A percentile compares a stretch with the other conserved stretches of the same genome.
Conservation (phyloP, 345 rosid genomes). For the Leavenworthia alabamica region DNA sequence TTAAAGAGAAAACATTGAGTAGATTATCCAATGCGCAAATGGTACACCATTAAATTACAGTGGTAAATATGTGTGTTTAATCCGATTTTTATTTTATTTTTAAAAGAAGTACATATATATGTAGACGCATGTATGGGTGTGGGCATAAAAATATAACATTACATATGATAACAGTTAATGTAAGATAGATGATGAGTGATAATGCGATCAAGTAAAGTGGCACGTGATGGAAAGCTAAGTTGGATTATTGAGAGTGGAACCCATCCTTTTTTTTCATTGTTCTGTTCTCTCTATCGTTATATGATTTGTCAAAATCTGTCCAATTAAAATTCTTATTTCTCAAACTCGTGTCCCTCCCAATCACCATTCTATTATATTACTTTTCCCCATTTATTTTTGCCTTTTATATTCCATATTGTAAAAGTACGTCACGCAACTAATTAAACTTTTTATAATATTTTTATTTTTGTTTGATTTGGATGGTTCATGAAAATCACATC, state of each 20-base stretch:
- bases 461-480: not conserved
- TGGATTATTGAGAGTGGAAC: constrained; percentile 26
- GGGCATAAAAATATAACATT: not conserved
- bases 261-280: constrained; percentile 11
- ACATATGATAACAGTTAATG: not conserved
- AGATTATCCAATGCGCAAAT: not conserved
- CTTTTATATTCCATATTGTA: constrained; percentile 6
- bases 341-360: constrained; percentile 2
- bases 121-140: constrained; percentile 11
- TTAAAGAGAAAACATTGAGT: not conserved
- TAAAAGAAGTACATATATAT: not conserved
- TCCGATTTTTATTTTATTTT: too few species aligned
- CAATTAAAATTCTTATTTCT: constrained; percentile 14
- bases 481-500: constrained; percentile 19
- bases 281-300: constrained; percentile 5
- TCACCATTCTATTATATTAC: constrained; percentile 3
- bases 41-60: not conserved
- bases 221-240: constrained; percentile 23
- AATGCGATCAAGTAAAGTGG: constrained; percentile 32
- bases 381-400: not conserved
- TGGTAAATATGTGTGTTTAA: not conserved
- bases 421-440: constrained; percentile 27
- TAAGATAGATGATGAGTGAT: constrained; percentile 15
- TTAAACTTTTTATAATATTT: not conserved
- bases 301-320: constrained; percentile 18